phyloP scores from a whole-genome alignment of 257 asterid genomes.

The Cinchona pubescens region DNA sequence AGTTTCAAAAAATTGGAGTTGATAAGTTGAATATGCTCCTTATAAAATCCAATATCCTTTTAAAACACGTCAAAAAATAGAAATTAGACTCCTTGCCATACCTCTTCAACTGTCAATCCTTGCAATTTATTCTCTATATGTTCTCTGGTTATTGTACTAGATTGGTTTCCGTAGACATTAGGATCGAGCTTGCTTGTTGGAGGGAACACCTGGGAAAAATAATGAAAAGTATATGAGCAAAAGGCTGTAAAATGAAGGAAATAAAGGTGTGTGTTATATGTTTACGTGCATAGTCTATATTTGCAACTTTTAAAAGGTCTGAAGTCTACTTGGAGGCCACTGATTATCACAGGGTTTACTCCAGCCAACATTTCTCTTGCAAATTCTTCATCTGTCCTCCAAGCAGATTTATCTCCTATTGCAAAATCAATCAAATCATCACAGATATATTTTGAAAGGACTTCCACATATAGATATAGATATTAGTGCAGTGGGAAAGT shows the following conservation, averaged over 20 bases:
- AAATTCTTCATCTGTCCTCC: slow-evolving; percentile 80
- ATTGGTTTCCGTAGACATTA: slow-evolving; percentile 49
- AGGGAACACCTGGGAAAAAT: slow-evolving; percentile 58
- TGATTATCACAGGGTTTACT: slow-evolving; percentile 56
- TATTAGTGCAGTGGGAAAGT: slow-evolving; percentile 24
- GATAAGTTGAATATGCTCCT: not conserved
- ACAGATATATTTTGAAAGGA: not conserved
- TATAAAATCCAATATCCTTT: slow-evolving; percentile 53
- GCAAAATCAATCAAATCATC: not conserved
- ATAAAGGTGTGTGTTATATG: not conserved
- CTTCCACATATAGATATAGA: too few species aligned
- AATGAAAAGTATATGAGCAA: not conserved
- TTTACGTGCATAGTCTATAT: not conserved
- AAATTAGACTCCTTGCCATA: slow-evolving; percentile 35
- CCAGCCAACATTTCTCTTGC: slow-evolving; percentile 88
- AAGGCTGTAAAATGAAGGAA: not conserved
- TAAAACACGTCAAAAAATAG: slow-evolving; percentile 55
- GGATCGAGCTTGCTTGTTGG: slow-evolving; percentile 65
- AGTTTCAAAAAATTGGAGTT: slow-evolving; percentile 39
- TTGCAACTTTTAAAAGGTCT: not conserved
- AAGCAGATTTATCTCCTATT: slow-evolving; percentile 56
- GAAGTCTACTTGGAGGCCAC: slow-evolving; percentile 55
- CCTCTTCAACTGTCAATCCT: slow-evolving; percentile 55
- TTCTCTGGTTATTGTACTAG: slow-evolving; percentile 48
- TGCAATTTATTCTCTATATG: slow-evolving; percentile 46